Conservation (phyloP, 192 early-diverging fungal genomes). For the Dispira parvispora region DNA sequence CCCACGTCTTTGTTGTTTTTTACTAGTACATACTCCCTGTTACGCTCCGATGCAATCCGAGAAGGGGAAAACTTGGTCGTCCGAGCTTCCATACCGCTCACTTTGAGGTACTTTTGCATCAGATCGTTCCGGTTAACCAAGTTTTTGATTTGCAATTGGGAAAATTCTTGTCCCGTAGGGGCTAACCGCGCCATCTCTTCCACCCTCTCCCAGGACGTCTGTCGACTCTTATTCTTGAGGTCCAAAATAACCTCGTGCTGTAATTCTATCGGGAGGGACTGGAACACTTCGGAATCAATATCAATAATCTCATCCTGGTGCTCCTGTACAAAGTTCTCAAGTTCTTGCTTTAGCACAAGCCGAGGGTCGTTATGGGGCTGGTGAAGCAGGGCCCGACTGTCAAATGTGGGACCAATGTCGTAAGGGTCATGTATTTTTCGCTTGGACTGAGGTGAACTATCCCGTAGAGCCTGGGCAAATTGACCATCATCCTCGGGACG, state of each 20-base stretch:
- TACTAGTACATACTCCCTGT: slow-evolving; percentile 64
- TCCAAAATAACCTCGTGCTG: slow-evolving; percentile 93
- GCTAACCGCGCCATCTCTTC: slow-evolving; percentile 51
- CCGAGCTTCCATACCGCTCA: slow-evolving; percentile 22
- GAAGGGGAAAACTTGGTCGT: slow-evolving; percentile 18
- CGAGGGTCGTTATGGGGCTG: slow-evolving; percentile 21
- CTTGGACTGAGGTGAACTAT: slow-evolving; percentile 19
- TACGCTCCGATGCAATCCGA: slow-evolving; percentile 68
- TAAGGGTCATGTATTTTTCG: slow-evolving; percentile 29
- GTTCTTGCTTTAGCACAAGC: slow-evolving; percentile 25
- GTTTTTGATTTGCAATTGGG: slow-evolving; percentile 70
- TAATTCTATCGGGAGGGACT: slow-evolving; percentile 52
- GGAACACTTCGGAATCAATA: slow-evolving; percentile 64
- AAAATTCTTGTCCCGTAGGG: slow-evolving; percentile 74
- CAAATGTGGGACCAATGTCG: slow-evolving; percentile 19
- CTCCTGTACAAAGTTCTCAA: slow-evolving; percentile 24
- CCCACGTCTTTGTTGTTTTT: slow-evolving; percentile 56
- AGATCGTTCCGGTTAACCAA: slow-evolving; percentile 69
- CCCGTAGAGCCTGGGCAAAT: slow-evolving; percentile 1
- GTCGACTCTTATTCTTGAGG: slow-evolving; percentile 61
- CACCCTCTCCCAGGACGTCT: slow-evolving; percentile 54
- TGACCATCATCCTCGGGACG: neutral
- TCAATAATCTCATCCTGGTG: slow-evolving; percentile 36
- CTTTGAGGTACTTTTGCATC: slow-evolving; percentile 55
- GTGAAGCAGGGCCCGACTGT: slow-evolving; percentile 17